Evolutionary conservation across 2,329 filamentous ascomycete species (phyloP), one percentile per base, ranked within the genome.

Genomic region (Claviceps sp.): DNA sequence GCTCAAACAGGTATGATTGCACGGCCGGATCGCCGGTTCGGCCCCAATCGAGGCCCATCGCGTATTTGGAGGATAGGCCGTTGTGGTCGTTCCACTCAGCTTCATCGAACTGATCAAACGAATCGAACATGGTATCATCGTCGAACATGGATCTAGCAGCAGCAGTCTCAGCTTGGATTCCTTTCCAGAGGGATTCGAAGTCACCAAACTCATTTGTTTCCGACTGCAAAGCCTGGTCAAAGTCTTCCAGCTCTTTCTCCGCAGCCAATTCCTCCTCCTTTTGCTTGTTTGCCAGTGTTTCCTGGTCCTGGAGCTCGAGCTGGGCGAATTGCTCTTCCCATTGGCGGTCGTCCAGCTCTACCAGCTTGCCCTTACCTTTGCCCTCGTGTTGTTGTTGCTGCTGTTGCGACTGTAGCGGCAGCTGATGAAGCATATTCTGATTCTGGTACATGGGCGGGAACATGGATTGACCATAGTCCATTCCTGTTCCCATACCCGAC

Each of bases 271-370:
- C 69, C 57, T 87, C 84, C 50, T 87, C 86, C 5, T 54, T 22
- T 42, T 67, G 83, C 60, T 75, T 72, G 50, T 71, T 48, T 76
- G 72, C 55, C 75, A 48, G 5, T 51, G 54, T 44, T 58, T 67
- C 60, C 60, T 77, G 70, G 62, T 84, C 78, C 55, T 82, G 74
- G 56, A 84, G 71, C 65, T 91, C 88, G 65, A 96, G 83, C 68
- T 93, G 82, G 53, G 89, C 87, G 67, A 98, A 98, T 67, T 97
- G 89, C 61, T 89, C 88, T 69, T 97, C 91, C 93, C 93, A 97
- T 63, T 95, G 85, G 62, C 85, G 75, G 60, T 98, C 91, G 65
- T 96, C 89, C 24, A 97, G 78, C 71, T 97, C 93, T 13, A 97
- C 84, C 71, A 97, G 81, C 68, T 94, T 95, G 41, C 87, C 90